Percentiles rank a stretch among this genome's conserved stretches.
Evolutionary conservation across 306 rosid species (phyloP).

Genomic region (Cucumis hystrix): DNA sequence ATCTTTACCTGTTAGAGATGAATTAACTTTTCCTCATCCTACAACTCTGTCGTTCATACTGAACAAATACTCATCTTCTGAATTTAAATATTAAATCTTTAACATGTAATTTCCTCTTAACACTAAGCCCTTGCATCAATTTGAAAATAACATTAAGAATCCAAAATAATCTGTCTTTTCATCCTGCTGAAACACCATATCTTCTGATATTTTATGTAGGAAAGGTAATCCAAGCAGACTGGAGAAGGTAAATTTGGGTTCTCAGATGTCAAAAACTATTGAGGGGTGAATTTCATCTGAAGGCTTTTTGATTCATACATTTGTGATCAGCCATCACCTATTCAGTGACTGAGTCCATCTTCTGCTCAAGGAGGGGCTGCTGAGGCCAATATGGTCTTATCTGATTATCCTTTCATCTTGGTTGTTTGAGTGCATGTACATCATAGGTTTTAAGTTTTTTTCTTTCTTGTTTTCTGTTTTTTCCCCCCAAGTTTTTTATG

Average conservation of each 20-base stretch:
- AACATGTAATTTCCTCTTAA: not conserved
- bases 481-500: constrained; percentile 2
- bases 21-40: not conserved
- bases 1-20: not conserved
- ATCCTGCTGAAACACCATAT: not conserved
- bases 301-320: constrained; percentile 20
- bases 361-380: constrained; percentile 26
- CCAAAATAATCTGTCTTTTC: not conserved
- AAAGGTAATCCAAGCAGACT: constrained; percentile 74
- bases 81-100: not conserved
- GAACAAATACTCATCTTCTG: not conserved
- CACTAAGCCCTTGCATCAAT: not conserved
- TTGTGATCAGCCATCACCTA: constrained; percentile 26
- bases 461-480: not conserved
- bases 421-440: constrained; percentile 84
- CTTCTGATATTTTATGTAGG: constrained; percentile 33
- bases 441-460: constrained; percentile 43
- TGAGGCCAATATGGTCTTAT: constrained; percentile 19
- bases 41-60: not conserved
- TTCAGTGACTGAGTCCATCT: constrained; percentile 20
- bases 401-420: constrained; percentile 44
- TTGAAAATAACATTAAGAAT: not conserved
- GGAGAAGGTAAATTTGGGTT: constrained; percentile 55
- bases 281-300: constrained; percentile 21
- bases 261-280: constrained; percentile 21